Evolutionary conservation across 2,329 filamentous ascomycete genomes (phyloP), one percentile per base, ranked within the genome.

Genomic region (Bimuria novae-zelandiae): DNA sequence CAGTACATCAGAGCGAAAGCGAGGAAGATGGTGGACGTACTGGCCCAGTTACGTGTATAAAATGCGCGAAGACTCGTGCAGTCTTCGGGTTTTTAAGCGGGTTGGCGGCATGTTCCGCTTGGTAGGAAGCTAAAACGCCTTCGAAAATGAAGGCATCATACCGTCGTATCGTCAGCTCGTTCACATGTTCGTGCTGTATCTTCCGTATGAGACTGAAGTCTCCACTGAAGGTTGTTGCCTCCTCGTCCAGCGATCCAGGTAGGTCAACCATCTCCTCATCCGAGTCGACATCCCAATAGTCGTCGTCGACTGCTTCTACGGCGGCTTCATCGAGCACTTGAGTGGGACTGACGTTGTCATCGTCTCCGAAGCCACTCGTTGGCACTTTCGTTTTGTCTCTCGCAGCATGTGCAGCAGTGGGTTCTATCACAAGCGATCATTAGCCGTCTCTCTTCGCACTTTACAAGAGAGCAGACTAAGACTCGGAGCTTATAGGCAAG

Each of bases 1-100:
- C 27, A 32, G 4, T 17, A 27, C 8, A 39, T 14, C 17, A 19
- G n/a, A 16, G 22, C 11, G n/a, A 46, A n/a, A 11, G 16, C 7
- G 33, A 29, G 5, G 4, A 36, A 36, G 4, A 17, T 3, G 33
- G 17, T 14, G 12, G 16, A 30, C 47, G 27, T 36, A 50, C 52
- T 0, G 92, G 90, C 0, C 89, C 92, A 2, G 92, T 96, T 6
- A 94, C 88, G 61, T 91, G 89, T 41, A 97, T 86, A 71, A 97
- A 97, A 73, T 97, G 92, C 71, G 88, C 88, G 71, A 97, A 97
- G 6, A 96, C 86, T 25, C 87, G 83, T 12, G 90, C 88, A 10
- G 90, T 93, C 58, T 88, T 87, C 2, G 85, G 83, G 59, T 97
- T 91, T 61, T 87, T 89, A 23, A 97, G 77, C 27, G 94, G 92